phyloP scores from a whole-genome alignment of 2,329 filamentous ascomycete species.

The Phialophora tarda region DNA sequence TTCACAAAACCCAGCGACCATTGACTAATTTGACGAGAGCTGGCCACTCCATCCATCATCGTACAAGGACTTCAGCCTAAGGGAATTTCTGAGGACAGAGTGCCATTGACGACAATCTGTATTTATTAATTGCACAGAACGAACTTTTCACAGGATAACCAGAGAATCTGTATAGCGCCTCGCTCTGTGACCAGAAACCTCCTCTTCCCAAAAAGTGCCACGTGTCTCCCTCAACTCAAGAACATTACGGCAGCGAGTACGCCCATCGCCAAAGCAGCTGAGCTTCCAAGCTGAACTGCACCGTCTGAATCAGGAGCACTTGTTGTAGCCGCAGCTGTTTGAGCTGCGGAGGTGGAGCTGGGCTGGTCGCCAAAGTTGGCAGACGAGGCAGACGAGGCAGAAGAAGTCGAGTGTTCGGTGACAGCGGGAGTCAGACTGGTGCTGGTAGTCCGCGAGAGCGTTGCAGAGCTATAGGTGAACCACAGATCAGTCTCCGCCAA shows the following conservation, averaged over 20 bases:
- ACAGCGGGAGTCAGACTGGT: constrained; percentile 21
- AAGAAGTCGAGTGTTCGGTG: constrained; percentile 28
- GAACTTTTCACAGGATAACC: constrained; percentile 4
- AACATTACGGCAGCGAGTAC: constrained; percentile 45
- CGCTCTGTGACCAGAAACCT: not conserved
- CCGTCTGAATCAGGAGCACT: constrained; percentile 34
- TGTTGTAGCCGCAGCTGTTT: constrained; percentile 35
- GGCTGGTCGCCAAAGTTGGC: constrained; percentile 33
- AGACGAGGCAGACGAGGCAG: constrained; percentile 24
- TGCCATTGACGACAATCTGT: not conserved
- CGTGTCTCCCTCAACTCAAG: constrained; percentile 37
- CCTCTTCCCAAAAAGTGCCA: not conserved
- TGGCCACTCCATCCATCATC: not conserved
- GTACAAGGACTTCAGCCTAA: not conserved
- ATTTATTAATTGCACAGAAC: not conserved
- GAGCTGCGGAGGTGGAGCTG: constrained; percentile 30
- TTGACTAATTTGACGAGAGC: not conserved
- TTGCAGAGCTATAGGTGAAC: constrained; percentile 28
- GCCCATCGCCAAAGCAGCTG: constrained; percentile 44
- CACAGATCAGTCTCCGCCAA: constrained; percentile 5
- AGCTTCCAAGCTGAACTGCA: constrained; percentile 42
- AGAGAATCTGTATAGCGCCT: not conserved
- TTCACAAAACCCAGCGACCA: not conserved
- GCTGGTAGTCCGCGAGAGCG: constrained; percentile 35
- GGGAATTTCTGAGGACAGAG: not conserved